These are phyloP conservation scores for Peterozyma xylosa DNA, from an alignment of 805 yeast species.

Conservation along the genomic window DNA sequence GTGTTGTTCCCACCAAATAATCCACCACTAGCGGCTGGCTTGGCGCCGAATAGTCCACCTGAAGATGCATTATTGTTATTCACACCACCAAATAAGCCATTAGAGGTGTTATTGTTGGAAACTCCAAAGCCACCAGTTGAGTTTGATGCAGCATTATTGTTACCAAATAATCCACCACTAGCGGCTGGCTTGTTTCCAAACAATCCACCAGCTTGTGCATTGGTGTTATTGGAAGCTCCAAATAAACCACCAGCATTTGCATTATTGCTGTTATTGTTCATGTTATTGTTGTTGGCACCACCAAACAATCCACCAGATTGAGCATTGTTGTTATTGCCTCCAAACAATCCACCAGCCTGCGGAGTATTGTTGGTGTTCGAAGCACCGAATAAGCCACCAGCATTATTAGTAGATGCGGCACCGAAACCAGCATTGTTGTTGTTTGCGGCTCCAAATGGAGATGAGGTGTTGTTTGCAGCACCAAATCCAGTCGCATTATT, in stretches of 20 bases:
- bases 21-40: conserved; percentile 18
- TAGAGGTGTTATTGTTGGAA: conserved; percentile 11
- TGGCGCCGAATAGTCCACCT: conserved; percentile 8
- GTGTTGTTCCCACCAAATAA: conserved; percentile 25
- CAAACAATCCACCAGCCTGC: conserved; percentile 12
- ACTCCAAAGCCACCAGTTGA: conserved; percentile 14
- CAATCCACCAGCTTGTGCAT: conserved; percentile 13
- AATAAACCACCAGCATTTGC: conserved; percentile 19
- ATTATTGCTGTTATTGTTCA: conserved; percentile 11
- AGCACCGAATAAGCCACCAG: conserved; percentile 28
- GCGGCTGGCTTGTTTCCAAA: conserved; percentile 8
- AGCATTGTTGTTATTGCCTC: conserved; percentile 15
- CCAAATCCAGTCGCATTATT: conserved; percentile 28
- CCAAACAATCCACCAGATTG: conserved; percentile 13
- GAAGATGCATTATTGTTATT: conserved; percentile 11
- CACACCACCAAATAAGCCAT: conserved; percentile 19
- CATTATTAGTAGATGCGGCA: conserved; percentile 13
- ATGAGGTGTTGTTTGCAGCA: conserved; percentile 18
- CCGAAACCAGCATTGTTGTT: conserved; percentile 14
- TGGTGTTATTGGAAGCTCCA: conserved; percentile 18
- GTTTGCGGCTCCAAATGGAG: conserved; percentile 24
- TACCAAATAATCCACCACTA: conserved; percentile 21
- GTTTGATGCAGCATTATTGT: conserved; percentile 10
- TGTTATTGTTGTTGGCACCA: conserved; percentile 11
- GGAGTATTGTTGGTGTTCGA: conserved; percentile 18